These are phyloP conservation scores for Mycosphaerella arachidis DNA, from an alignment of 2,329 filamentous ascomycete species.

Conservation along the genomic window DNA sequence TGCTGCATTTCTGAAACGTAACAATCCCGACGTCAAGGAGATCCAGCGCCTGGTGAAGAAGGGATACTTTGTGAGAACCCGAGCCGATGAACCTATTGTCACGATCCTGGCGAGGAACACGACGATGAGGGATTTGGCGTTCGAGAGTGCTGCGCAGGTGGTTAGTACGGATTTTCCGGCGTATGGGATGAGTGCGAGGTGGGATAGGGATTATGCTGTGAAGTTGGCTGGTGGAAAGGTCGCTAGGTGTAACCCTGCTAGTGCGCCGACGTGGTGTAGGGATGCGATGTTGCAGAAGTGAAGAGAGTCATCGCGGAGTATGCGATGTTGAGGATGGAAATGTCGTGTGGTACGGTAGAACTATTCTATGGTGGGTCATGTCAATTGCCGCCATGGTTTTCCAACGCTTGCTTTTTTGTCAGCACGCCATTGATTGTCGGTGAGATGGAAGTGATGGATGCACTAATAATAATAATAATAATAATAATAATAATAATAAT, in stretches of 20 bases:
- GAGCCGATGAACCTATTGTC: slow-evolving; percentile 44
- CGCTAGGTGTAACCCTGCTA: slow-evolving; percentile 37
- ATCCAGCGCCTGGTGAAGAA: slow-evolving; percentile 45
- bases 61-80: slow-evolving; percentile 48
- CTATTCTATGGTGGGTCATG: too few relatives aligned
- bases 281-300: slow-evolving; percentile 27
- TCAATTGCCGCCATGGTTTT: too few relatives aligned
- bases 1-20: slow-evolving; percentile 49
- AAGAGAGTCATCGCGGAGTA: background rate
- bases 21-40: slow-evolving; percentile 41
- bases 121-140: slow-evolving; percentile 42
- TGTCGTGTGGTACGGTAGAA: background rate
- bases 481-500: too few relatives aligned
- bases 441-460: too few relatives aligned
- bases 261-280: slow-evolving; percentile 35
- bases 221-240: slow-evolving; percentile 29
- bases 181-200: slow-evolving; percentile 46
- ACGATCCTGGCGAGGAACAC: slow-evolving; percentile 41
- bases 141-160: slow-evolving; percentile 47
- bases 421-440: too few relatives aligned
- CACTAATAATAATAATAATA: too few relatives aligned
- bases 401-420: too few relatives aligned
- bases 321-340: background rate
- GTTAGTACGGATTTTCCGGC: slow-evolving; percentile 48
- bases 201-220: slow-evolving; percentile 46